Percentiles rank a stretch among this genome's conserved stretches.
Conservation (phyloP, 1,284 basidiomycete species). For the Ustilago trichophora region DNA sequence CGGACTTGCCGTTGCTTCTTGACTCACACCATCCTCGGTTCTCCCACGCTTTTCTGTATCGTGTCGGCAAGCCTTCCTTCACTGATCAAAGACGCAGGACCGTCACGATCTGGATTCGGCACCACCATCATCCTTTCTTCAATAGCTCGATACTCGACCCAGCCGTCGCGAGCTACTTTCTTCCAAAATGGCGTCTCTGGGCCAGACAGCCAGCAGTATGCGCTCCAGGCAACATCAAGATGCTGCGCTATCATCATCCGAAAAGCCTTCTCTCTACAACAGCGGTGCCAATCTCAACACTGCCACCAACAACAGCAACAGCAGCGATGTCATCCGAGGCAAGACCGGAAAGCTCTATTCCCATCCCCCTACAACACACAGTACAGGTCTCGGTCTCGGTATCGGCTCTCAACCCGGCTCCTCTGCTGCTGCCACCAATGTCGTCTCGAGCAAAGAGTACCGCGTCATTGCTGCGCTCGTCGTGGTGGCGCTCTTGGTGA, state of each 20-base stretch:
- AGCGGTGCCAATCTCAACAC: slow-evolving; percentile 1
- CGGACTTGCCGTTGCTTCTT: too few relatives aligned
- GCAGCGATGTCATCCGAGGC: slow-evolving; percentile 24
- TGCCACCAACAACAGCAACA: too few relatives aligned
- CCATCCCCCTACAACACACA: slow-evolving; percentile 5
- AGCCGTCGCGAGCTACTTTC: too few relatives aligned
- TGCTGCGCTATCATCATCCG: too few relatives aligned
- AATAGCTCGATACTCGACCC: too few relatives aligned
- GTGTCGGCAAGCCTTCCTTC: too few relatives aligned
- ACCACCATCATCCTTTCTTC: background rate
- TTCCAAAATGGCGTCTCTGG: slow-evolving; percentile 49
- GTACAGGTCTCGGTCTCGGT: slow-evolving; percentile 45
- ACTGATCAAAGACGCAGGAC: background rate
- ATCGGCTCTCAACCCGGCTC: slow-evolving; percentile 41
- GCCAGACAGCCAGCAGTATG: slow-evolving; percentile 35
- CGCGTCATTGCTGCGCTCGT: slow-evolving; percentile 40
- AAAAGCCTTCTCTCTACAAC: slow-evolving; percentile 38
- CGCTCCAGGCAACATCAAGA: slow-evolving; percentile 42
- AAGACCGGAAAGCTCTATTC: slow-evolving; percentile 36
- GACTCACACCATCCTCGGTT: too few relatives aligned
- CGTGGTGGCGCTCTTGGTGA: slow-evolving; percentile 45
- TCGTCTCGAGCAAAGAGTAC: slow-evolving; percentile 22
- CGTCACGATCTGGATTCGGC: too few relatives aligned
- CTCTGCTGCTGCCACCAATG: slow-evolving; percentile 30
- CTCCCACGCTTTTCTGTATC: too few relatives aligned